These are phyloP conservation scores for Sporothrix dimorphospora DNA, from an alignment of 2,329 filamentous ascomycete species.

Conservation along the genomic window DNA sequence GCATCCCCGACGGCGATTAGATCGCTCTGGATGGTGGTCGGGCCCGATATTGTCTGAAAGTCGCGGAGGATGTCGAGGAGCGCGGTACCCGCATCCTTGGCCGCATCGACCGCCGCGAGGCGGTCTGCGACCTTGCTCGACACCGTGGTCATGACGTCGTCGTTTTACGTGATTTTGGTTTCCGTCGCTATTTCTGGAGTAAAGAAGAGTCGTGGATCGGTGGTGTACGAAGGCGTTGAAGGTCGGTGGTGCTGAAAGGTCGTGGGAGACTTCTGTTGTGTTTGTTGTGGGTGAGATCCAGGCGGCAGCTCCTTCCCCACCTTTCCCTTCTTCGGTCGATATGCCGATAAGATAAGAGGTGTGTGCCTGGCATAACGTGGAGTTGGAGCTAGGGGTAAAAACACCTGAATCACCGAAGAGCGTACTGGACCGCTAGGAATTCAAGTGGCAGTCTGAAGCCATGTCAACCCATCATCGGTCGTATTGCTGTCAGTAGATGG, in stretches of 20 bases:
- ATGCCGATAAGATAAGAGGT: background rate
- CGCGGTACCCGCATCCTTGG: conserved; percentile 29
- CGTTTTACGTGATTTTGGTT: background rate
- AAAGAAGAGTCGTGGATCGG: background rate
- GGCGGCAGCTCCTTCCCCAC: background rate
- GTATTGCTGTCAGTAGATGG: too few species aligned
- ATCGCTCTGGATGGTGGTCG: conserved; percentile 33
- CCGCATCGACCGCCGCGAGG: conserved; percentile 31
- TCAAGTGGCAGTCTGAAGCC: too few species aligned
- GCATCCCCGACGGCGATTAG: conserved; percentile 36
- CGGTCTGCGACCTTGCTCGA: conserved; percentile 33
- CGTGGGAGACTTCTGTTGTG: background rate
- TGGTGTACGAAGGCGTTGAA: background rate
- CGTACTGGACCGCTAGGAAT: background rate
- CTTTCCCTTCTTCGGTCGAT: background rate
- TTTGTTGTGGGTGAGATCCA: background rate
- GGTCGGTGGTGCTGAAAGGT: background rate
- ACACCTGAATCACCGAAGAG: background rate
- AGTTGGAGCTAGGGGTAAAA: too few species aligned
- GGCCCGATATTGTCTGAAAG: conserved; percentile 35
- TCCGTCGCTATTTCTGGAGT: background rate
- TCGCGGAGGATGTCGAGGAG: conserved; percentile 36
- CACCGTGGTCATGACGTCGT: background rate
- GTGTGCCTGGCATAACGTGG: background rate
- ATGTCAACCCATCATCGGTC: too few species aligned